A percentile compares a stretch with the other conserved stretches of the same genome.
Evolutionary conservation across 352 stramenopile genomes (phyloP).

Genomic region (Globisporangium iwayamae): DNA sequence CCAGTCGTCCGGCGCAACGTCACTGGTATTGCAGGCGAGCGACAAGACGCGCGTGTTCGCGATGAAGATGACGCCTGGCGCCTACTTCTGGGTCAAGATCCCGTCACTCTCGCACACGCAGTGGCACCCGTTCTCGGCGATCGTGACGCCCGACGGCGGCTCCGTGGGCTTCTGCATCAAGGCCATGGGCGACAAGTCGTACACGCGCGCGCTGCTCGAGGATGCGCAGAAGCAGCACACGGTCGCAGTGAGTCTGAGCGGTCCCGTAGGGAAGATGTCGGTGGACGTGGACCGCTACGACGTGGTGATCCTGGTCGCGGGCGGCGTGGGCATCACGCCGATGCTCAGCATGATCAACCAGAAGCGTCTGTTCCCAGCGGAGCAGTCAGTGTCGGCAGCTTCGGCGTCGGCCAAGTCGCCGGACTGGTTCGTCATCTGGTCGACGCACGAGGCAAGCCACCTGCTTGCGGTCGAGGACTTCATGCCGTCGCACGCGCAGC

Average conservation of each 20-base stretch:
- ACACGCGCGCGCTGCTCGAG: conserved; percentile 47
- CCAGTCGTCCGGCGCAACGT: conserved; percentile 20
- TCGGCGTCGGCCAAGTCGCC: conserved; percentile 13
- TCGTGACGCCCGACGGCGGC: conserved; percentile 64
- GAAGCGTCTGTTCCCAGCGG: conserved; percentile 22
- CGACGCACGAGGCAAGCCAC: conserved; percentile 48
- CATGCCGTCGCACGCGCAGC: conserved; percentile 30
- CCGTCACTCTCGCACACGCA: conserved; percentile 54
- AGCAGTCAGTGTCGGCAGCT: conserved; percentile 12
- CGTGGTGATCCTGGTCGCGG: conserved; percentile 57
- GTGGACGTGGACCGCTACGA: conserved; percentile 67
- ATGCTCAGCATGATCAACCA: conserved; percentile 79
- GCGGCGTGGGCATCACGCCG: conserved; percentile 75
- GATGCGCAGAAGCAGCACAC: conserved; percentile 39
- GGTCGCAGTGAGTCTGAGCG: conserved; percentile 50
- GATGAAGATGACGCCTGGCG: conserved; percentile 45
- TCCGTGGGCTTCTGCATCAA: conserved; percentile 77
- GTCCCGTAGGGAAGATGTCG: conserved; percentile 62
- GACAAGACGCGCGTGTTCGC: conserved; percentile 57
- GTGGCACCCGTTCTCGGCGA: conserved; percentile 82
- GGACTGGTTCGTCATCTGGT: conserved; percentile 66
- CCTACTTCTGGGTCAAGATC: conserved; percentile 74
- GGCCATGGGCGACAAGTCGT: conserved; percentile 47
- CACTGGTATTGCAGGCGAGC: conserved; percentile 54
- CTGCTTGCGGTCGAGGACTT: conserved; percentile 74